Evolutionary conservation across 768 basidiomycete genomes (phyloP), one percentile per base, ranked within the genome.

Genomic region (Gyrodon lividus): DNA sequence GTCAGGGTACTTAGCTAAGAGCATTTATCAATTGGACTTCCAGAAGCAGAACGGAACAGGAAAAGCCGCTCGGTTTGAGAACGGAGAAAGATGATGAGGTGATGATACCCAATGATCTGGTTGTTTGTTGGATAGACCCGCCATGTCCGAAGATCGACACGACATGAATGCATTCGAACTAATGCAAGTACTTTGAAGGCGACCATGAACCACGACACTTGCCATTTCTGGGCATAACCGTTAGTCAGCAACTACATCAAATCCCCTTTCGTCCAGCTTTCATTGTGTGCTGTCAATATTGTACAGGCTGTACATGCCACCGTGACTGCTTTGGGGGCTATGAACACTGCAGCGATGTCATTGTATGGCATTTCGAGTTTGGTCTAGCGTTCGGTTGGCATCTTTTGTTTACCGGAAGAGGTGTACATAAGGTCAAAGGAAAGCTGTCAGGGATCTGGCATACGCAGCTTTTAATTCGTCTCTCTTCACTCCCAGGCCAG

Each of bases 391-490:
- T 13, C 30, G 43, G 43, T 54, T 61, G 59, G 59, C 59, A 17
- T 35, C 14, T 22, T 30, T 40, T 58, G 31, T n/a, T 51, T 53
- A 30, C 59, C 55, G 58, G 42, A 48, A 30, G 43, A 35, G 37
- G 46, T 54, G 55, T 57, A 52, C 48, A 45, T 55, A 46, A 41
- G n/a, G 49, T 39, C 30, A 22, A 34, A 22, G 17, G 51, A 54
- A 45, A 40, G 26, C 31, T 26, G 24, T 24, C 16, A 35, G 34
- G 22, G n/a, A 37, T 46, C n/a, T 50, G 47, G 47, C 10, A 42
- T 35, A 48, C 35, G n/a, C n/a, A 17, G 39, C 44, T 39, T 5
- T 19, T 19, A 22, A 19, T 13, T 53, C 43, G 24, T 53, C 26
- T n/a, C 13, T 9, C 19, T 22, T 19, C 20, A 35, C 34, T 26